Percentiles rank a stretch among this genome's conserved stretches.
These are phyloP conservation scores for Lactarius sp. DNA, from an alignment of 768 basidiomycete genomes.

Conservation along the genomic window DNA sequence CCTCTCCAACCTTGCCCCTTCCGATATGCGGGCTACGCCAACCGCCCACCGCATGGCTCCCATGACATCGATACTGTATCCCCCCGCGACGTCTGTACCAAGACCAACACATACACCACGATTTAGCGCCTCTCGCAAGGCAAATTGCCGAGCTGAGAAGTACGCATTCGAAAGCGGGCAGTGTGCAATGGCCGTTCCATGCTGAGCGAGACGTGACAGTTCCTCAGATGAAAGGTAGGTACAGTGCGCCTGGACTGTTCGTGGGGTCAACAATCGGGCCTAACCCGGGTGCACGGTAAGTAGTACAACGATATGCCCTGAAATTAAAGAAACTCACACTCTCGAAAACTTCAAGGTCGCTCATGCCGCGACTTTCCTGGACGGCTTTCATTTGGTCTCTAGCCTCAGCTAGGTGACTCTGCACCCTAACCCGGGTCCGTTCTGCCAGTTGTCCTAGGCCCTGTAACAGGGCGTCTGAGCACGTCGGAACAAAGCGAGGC, in stretches of 20 bases:
- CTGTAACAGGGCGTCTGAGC: slow-evolving; percentile 62
- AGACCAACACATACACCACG: slow-evolving; percentile 66
- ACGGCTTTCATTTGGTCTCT: slow-evolving; percentile 75
- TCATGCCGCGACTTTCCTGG: slow-evolving; percentile 47
- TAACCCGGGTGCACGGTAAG: slow-evolving; percentile 7
- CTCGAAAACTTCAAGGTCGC: slow-evolving; percentile 75
- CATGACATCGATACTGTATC: slow-evolving; percentile 78
- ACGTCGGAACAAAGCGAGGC: slow-evolving; percentile 87
- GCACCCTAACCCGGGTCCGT: slow-evolving; percentile 48
- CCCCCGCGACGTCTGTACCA: slow-evolving; percentile 83
- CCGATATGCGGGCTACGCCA: slow-evolving; percentile 59
- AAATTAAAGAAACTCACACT: slow-evolving; percentile 39
- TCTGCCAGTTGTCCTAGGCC: slow-evolving; percentile 56
- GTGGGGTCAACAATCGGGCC: slow-evolving; percentile 55
- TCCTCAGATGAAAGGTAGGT: slow-evolving; percentile 62
- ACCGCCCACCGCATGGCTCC: slow-evolving; percentile 77
- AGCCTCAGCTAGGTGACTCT: slow-evolving; percentile 83
- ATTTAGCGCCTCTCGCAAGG: slow-evolving; percentile 64
- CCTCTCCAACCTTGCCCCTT: slow-evolving; percentile 42
- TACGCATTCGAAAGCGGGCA: slow-evolving; percentile 89
- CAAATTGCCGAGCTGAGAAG: slow-evolving; percentile 70
- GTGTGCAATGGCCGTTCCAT: slow-evolving; percentile 67
- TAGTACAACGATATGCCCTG: not conserved
- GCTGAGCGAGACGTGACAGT: slow-evolving; percentile 44
- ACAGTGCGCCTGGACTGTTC: slow-evolving; percentile 83